Evolutionary conservation across 2,329 filamentous ascomycete genomes (phyloP).

Genomic region (Bipolaris oryzae): DNA sequence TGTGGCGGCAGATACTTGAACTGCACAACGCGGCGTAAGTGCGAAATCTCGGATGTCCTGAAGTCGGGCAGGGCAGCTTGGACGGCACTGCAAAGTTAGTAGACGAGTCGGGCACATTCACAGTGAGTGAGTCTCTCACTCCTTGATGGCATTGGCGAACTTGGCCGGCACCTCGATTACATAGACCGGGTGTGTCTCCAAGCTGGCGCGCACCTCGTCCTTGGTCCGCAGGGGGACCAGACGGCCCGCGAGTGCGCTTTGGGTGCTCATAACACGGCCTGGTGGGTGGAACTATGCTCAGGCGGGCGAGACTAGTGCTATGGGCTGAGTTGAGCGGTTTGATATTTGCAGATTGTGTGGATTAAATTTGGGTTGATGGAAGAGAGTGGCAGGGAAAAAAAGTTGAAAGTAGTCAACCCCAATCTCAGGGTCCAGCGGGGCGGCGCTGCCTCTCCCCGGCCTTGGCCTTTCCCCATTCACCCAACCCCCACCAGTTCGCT

Average conservation of each 20-base stretch:
- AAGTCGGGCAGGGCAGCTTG: constrained; percentile 53
- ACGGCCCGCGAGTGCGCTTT: constrained; percentile 25
- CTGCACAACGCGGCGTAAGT: constrained; percentile 79
- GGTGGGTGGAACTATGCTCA: constrained; percentile 2
- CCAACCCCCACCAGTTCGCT: constrained; percentile 1
- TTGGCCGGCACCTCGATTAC: constrained; percentile 75
- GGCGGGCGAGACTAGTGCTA: neutral
- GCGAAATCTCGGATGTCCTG: constrained; percentile 54
- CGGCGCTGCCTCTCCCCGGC: constrained; percentile 16
- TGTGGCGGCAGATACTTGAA: constrained; percentile 69
- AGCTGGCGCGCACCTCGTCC: constrained; percentile 56
- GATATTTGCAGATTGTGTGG: too few species aligned
- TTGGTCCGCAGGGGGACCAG: constrained; percentile 55
- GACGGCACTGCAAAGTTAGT: constrained; percentile 50
- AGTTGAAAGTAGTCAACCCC: neutral
- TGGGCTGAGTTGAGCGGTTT: neutral
- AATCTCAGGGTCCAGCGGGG: constrained; percentile 21
- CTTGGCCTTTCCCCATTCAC: constrained; percentile 6
- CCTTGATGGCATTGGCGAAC: constrained; percentile 73
- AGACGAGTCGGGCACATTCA: constrained; percentile 16
- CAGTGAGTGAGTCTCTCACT: constrained; percentile 58
- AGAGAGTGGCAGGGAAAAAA: neutral
- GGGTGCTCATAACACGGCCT: constrained; percentile 37
- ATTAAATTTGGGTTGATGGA: too few species aligned
- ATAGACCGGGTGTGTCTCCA: constrained; percentile 67